Base-by-base conservation (phyloP, 805 yeast species). In the Schizosaccharomyces lindneri region DNA sequence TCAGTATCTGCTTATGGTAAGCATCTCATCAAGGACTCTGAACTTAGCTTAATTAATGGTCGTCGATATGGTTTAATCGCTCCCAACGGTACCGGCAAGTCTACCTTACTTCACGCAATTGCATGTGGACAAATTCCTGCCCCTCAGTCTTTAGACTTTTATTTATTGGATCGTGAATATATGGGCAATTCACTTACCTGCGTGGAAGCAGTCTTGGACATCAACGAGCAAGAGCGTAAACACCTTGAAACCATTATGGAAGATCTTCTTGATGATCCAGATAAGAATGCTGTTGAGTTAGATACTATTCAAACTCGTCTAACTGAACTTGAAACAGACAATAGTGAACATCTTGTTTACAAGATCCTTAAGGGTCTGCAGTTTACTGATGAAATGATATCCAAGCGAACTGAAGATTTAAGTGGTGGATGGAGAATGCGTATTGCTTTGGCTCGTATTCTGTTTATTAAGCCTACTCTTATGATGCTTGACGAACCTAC, bases 391-490 rank as follows among this genome's bases (percentile, higher is more conserved):
- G 74, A 75, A 66, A 90, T 97, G 63, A 90, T 93, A 70, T 78
- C 80, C 72, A 93, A 93, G 80, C 84, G 83, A 76, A 93, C 98
- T 70, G 89, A 87, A 75, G 97, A 93, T 71, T 93, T 93, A 97
- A 87, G 96, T 71, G 98, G 98, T 81, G 98, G 98, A 73, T 93
- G 98, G 98, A 88, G 88, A 79, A 93, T 93, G 98, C 87, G 98
- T 77, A 97, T 93, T 65, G 97, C 98, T 57, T 79, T 93, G 65
- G 95, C 96, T 64, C 93, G 93, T 76, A 98, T 98, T 41, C 79
- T 93, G 68, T 93, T 93, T 78, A 97, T 93, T 67, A 90, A 93
- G 78, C 98, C 98, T 71, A 89, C 97, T 61, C 76, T 93, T 68
- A 78, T 93, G 71, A 77, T 93, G 69, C 81, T 93, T 73, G 98